Evolutionary conservation across 1,139 yeast genomes (phyloP), one percentile per base, ranked within the genome.

Genomic region (Candida sojae): DNA sequence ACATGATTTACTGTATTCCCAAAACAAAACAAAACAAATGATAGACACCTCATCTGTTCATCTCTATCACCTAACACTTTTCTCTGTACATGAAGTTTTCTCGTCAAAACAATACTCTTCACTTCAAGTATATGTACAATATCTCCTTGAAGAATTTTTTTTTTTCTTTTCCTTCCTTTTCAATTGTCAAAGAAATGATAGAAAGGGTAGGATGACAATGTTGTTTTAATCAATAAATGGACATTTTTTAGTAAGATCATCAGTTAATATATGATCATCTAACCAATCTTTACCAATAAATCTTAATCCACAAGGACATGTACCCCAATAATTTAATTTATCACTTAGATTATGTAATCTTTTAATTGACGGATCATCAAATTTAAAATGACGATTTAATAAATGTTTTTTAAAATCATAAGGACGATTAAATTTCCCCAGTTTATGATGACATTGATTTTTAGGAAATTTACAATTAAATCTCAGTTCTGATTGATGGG

Each of bases 381-480:
- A 84, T 43, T 63, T 66, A 59, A 84, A 84, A 57, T 84, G 90
- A 45, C 80, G 73, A 59, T 84, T 86, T 39, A 84, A 67, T 52
- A 84, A 65, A 60, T 84, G 90, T 57, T 84, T 84, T 59, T 84
- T 84, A 66, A 73, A 83, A 61, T 84, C 90, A 59, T 84, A 84
- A 2, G 86, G 88, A 41, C 90, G 71, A 65, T 84, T 84, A 66
- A 84, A 84, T 54, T 71, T 78, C 23, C 85, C 86, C 42, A 84
- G 75, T 58, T 79, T 82, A 62, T 84, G 89, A 10, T 77, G 70
- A 60, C 90, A 84, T 47, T 68, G 68, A 17, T 28, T 67, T 68
- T 47, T 77, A 21, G 88, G 86, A 57, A 75, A 84, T 26, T 81
- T 73, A 60, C 90, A 84, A 37, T 66, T 71, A 59, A 84, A 84